Evolutionary conservation across 2,329 filamentous ascomycete species (phyloP).

Genomic region (Penicillium brasilianum): DNA sequence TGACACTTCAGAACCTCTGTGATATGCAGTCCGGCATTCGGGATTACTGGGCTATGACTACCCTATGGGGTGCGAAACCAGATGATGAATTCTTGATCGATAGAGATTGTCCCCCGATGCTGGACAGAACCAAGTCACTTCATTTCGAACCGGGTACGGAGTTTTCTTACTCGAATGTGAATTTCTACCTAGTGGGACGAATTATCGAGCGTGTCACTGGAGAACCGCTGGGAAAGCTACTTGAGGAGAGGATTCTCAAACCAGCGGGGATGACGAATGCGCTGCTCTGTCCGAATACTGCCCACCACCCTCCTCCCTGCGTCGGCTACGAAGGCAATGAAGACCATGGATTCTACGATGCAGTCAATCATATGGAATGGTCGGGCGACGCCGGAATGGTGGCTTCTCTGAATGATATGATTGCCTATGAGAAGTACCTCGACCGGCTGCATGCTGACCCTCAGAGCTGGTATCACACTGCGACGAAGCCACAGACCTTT

Average conservation of each 20-base stretch:
- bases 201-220: slow-evolving; percentile 48
- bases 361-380: slow-evolving; percentile 53
- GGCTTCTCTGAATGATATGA: slow-evolving; percentile 53
- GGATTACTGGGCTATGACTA: slow-evolving; percentile 54
- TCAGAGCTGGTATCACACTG: slow-evolving; percentile 43
- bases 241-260: slow-evolving; percentile 46
- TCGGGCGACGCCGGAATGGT: slow-evolving; percentile 53
- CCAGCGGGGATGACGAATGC: slow-evolving; percentile 53
- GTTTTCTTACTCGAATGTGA: slow-evolving; percentile 53
- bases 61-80: slow-evolving; percentile 50
- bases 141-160: slow-evolving; percentile 53
- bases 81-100: slow-evolving; percentile 48
- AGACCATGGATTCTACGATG: slow-evolving; percentile 42
- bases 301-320: slow-evolving; percentile 45
- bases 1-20: slow-evolving; percentile 46
- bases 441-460: slow-evolving; percentile 38
- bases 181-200: slow-evolving; percentile 49
- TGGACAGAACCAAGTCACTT: slow-evolving; percentile 41
- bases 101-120: slow-evolving; percentile 36
- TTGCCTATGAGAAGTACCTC: slow-evolving; percentile 52
- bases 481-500: slow-evolving; percentile 36
- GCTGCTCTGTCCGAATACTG: slow-evolving; percentile 44
- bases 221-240: slow-evolving; percentile 41
- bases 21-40: slow-evolving; percentile 53
- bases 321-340: slow-evolving; percentile 53